A percentile compares a stretch with the other conserved stretches of the same genome.
phyloP scores from a whole-genome alignment of 306 rosid genomes.

The Herpetospermum pedunculosum region DNA sequence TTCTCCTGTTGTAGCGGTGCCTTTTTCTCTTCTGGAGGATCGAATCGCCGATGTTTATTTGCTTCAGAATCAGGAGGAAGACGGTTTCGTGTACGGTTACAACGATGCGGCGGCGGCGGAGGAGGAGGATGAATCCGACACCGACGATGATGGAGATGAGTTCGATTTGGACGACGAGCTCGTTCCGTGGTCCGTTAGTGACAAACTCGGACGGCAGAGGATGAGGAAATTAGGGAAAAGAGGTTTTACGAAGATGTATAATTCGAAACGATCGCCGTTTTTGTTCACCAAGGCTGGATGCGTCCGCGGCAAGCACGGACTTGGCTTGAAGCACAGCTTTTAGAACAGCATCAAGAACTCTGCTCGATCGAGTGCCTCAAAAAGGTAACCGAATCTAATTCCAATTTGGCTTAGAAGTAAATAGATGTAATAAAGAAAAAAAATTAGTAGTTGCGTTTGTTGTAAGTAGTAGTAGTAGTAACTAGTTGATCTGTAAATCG shows the following conservation, averaged over 20 bases:
- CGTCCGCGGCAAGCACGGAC: conserved; percentile 81
- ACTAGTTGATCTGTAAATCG: background rate
- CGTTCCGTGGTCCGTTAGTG: conserved; percentile 68
- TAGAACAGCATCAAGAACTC: conserved; percentile 5
- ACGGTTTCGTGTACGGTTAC: background rate
- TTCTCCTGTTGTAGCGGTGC: conserved; percentile 14
- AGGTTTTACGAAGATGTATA: conserved; percentile 47
- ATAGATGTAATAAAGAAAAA: background rate
- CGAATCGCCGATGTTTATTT: conserved; percentile 6
- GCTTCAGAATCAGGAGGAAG: background rate
- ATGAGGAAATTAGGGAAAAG: conserved; percentile 92
- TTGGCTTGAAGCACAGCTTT: conserved; percentile 62
- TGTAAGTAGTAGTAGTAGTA: background rate
- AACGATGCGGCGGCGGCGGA: background rate
- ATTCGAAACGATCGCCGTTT: conserved; percentile 43
- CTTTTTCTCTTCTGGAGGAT: background rate
- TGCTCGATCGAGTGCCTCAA: background rate
- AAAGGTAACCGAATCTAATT: background rate
- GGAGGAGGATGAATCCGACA: conserved; percentile 4
- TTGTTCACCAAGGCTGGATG: conserved; percentile 62
- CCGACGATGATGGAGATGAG: conserved; percentile 16
- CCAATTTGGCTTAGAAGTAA: background rate
- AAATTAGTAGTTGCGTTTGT: background rate
- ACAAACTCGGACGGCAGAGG: conserved; percentile 56
- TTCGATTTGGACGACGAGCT: conserved; percentile 70